Conservation (phyloP, 2,329 filamentous ascomycete species). For the Bertia moriformis region DNA sequence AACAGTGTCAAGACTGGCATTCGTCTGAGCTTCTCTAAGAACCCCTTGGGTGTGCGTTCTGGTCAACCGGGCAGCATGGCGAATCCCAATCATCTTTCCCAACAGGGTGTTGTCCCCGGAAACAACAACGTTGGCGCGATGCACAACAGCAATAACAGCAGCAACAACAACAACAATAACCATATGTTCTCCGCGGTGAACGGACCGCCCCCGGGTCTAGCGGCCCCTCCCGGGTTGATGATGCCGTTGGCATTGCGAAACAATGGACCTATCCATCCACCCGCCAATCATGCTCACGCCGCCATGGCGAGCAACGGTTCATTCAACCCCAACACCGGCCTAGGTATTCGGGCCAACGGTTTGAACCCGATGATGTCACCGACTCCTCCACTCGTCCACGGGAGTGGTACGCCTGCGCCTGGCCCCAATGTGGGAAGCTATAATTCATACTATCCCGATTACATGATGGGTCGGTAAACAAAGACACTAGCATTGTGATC, state of each 20-base stretch:
- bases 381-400: neutral
- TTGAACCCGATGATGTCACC: neutral
- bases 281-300: neutral
- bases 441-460: neutral
- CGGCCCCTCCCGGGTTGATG: neutral
- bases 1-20: conserved; percentile 59
- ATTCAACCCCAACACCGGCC: neutral
- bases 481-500: neutral
- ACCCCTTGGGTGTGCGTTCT: conserved; percentile 54
- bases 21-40: conserved; percentile 56
- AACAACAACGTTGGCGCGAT: neutral
- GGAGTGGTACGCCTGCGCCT: neutral
- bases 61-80: conserved; percentile 1
- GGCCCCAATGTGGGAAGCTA: neutral
- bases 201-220: neutral
- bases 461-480: conserved; percentile 1
- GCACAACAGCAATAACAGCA: neutral
- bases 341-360: neutral
- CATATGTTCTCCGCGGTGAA: neutral
- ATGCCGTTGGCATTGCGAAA: neutral
- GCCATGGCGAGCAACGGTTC: neutral
- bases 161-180: neutral
- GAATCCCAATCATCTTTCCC: neutral
- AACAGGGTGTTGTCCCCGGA: neutral
- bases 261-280: neutral